Percentiles rank a stretch among this genome's conserved stretches.
phyloP scores from a whole-genome alignment of 805 yeast species.

The Ogataea corticis region DNA sequence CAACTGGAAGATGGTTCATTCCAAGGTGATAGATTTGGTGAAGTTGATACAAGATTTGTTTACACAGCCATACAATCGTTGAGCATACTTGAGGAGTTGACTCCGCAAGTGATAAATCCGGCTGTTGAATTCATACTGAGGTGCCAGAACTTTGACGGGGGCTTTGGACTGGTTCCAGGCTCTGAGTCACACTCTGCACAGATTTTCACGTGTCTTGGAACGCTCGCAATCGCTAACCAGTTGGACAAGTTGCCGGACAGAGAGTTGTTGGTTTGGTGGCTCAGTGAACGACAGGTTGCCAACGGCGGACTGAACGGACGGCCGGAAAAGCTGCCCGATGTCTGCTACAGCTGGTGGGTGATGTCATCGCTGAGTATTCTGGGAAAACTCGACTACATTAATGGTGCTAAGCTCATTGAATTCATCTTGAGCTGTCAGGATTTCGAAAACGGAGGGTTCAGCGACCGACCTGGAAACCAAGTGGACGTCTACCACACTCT shows the following conservation, averaged over 20 bases:
- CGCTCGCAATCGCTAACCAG: conserved; percentile 66
- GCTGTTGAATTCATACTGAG: conserved; percentile 63
- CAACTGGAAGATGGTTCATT: conserved; percentile 72
- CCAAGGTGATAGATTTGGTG: conserved; percentile 90
- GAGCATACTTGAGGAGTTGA: conserved; percentile 63
- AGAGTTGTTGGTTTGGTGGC: conserved; percentile 74
- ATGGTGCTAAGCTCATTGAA: conserved; percentile 53
- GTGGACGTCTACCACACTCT: conserved; percentile 92
- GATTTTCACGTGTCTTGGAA: conserved; percentile 81
- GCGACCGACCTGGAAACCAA: conserved; percentile 89
- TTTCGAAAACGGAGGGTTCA: conserved; percentile 76
- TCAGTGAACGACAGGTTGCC: conserved; percentile 83
- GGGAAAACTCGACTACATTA: conserved; percentile 74
- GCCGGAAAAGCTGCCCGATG: conserved; percentile 94
- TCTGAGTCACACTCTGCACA: conserved; percentile 96
- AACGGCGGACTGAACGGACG: conserved; percentile 95
- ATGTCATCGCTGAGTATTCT: conserved; percentile 71
- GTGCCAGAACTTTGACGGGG: conserved; percentile 94
- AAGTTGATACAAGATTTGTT: conserved; percentile 87
- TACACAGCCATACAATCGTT: conserved; percentile 78
- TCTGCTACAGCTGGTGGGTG: conserved; percentile 99
- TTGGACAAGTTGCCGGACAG: conserved; percentile 47
- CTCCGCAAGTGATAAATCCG: conserved; percentile 46
- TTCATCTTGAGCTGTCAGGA: conserved; percentile 85
- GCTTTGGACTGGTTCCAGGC: conserved; percentile 91